A percentile compares a stretch with the other conserved stretches of the same genome.
Conservation (phyloP, 345 rosid species). For the Sisymbrium altissimum region DNA sequence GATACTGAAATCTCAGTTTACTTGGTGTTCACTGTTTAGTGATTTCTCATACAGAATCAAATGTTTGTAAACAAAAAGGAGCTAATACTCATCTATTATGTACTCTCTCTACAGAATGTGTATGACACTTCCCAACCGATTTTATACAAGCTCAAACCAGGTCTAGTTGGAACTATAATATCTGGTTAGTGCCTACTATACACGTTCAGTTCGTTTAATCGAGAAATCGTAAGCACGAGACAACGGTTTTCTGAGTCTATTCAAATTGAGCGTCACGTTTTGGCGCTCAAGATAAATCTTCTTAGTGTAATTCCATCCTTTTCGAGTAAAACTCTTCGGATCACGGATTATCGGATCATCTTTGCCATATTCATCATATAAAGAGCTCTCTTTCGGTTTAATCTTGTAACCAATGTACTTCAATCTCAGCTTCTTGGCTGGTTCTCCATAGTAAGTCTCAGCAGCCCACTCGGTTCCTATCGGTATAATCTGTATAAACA, state of each 20-base stretch:
- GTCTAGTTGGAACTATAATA: background rate
- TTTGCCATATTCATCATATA: constrained; percentile 48
- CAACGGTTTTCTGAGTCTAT: constrained; percentile 52
- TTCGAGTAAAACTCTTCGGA: constrained; percentile 48
- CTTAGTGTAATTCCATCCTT: constrained; percentile 80
- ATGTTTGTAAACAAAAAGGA: background rate
- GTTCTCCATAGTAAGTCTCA: constrained; percentile 64
- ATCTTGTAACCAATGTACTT: constrained; percentile 60
- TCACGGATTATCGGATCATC: constrained; percentile 57
- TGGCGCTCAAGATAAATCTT: constrained; percentile 66
- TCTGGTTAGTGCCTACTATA: background rate
- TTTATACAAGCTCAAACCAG: background rate
- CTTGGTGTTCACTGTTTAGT: background rate
- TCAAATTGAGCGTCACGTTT: constrained; percentile 48
- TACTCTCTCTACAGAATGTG: background rate
- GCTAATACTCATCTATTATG: background rate
- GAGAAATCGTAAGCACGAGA: constrained; percentile 45
- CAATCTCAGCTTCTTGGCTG: constrained; percentile 62
- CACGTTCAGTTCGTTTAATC: background rate
- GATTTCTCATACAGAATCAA: background rate
- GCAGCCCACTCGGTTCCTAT: constrained; percentile 87
- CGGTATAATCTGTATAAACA: constrained; percentile 75
- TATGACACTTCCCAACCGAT: background rate
- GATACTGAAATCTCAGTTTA: background rate
- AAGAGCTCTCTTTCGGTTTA: constrained; percentile 61